These are phyloP conservation scores for Sutorius australiensis DNA, from an alignment of 768 basidiomycete genomes.

Conservation along the genomic window DNA sequence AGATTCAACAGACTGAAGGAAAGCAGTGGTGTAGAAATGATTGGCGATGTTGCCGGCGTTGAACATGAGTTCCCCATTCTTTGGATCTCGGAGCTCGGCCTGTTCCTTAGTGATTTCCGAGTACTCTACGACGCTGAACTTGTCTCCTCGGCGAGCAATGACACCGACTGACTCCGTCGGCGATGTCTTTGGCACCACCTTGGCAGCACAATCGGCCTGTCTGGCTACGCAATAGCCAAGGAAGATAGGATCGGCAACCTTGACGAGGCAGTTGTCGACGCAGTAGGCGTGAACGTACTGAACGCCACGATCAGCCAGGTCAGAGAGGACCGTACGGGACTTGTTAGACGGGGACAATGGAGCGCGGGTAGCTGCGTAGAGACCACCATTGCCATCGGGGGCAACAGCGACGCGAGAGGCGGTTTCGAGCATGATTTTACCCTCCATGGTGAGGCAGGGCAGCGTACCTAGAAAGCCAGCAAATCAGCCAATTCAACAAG, in stretches of 20 bases:
- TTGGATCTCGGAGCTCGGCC: slow-evolving; percentile 66
- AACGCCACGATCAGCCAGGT: slow-evolving; percentile 71
- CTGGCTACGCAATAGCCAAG: slow-evolving; percentile 90
- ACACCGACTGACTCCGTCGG: slow-evolving; percentile 95
- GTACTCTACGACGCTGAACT: slow-evolving; percentile 94
- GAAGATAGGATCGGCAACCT: slow-evolving; percentile 96
- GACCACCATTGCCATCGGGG: slow-evolving; percentile 96
- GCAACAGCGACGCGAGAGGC: slow-evolving; percentile 84
- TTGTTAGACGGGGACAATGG: slow-evolving; percentile 61
- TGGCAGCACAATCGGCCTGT: slow-evolving; percentile 87
- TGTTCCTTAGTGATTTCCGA: slow-evolving; percentile 91
- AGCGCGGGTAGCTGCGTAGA: slow-evolving; percentile 88
- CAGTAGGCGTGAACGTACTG: slow-evolving; percentile 93
- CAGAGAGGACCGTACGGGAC: slow-evolving; percentile 74
- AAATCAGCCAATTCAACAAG: background rate
- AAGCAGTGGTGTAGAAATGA: slow-evolving; percentile 92
- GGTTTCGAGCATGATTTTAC: slow-evolving; percentile 86
- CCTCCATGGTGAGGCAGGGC: slow-evolving; percentile 91
- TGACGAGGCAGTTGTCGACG: slow-evolving; percentile 98
- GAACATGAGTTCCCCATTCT: slow-evolving; percentile 78
- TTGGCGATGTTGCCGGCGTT: slow-evolving; percentile 97
- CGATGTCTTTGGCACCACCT: slow-evolving; percentile 87
- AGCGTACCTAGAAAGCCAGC: slow-evolving; percentile 67
- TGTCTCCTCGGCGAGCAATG: slow-evolving; percentile 76
- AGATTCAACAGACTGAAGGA: slow-evolving; percentile 69